Percentiles rank a stretch among this genome's conserved stretches.
Evolutionary conservation across 2,329 filamentous ascomycete genomes (phyloP).

Genomic region (Teratosphaeria gauchensis): DNA sequence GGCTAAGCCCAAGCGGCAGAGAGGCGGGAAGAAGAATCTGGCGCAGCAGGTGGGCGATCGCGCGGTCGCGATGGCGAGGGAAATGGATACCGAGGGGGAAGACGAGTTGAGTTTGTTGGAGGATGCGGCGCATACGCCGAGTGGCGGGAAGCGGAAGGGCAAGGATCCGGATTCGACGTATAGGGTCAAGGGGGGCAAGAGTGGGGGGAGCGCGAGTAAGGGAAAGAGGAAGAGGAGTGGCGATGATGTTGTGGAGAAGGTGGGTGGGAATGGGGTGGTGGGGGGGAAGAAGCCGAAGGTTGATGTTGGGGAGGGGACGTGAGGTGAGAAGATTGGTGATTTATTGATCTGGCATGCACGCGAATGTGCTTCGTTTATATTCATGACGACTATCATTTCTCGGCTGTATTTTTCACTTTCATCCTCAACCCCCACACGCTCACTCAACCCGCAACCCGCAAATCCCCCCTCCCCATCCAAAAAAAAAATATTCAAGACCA

Average conservation of each 20-base stretch:
- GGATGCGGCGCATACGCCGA: constrained; percentile 22
- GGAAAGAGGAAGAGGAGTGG: constrained; percentile 23
- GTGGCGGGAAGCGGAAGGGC: constrained; percentile 16
- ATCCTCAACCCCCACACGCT: too few relatives aligned
- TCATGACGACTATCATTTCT: too few relatives aligned
- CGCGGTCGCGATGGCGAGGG: constrained; percentile 25
- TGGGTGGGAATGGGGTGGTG: constrained; percentile 18
- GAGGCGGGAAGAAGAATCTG: constrained; percentile 17
- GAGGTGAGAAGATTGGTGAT: too few relatives aligned
- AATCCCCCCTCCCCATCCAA: too few relatives aligned
- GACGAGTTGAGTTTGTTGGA: constrained; percentile 29
- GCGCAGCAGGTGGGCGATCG: constrained; percentile 28
- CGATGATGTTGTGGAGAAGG: constrained; percentile 29
- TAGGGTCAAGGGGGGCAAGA: constrained; percentile 39
- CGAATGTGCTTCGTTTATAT: too few relatives aligned
- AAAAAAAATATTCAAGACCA: constrained; percentile 62
- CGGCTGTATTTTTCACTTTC: too few relatives aligned
- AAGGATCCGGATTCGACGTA: constrained; percentile 37
- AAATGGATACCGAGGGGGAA: constrained; percentile 20
- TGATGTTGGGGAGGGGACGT: background rate
- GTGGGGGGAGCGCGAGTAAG: constrained; percentile 34
- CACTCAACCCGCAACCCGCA: too few relatives aligned
- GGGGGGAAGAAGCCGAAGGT: constrained; percentile 17
- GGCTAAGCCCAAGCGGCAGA: constrained; percentile 37
- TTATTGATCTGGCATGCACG: too few relatives aligned